Conservation (phyloP, 140 eudicot species). For the Flaveria floridana region DNA sequence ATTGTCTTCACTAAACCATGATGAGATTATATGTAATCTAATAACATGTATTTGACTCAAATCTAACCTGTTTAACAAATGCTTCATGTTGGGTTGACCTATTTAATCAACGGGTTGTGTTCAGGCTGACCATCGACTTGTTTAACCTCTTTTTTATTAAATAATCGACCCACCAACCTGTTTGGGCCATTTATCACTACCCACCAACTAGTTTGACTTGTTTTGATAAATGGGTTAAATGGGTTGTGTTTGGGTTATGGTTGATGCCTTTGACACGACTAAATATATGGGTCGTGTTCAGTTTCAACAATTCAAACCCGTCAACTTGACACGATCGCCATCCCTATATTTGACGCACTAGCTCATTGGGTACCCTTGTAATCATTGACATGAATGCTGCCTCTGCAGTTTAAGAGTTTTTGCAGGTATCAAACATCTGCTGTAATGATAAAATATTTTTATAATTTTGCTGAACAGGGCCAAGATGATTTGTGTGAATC, state of each 20-base stretch:
- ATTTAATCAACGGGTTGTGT: neutral
- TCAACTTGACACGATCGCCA: neutral
- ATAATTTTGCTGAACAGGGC: constrained; percentile 59
- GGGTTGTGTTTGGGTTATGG: neutral
- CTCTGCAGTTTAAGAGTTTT: neutral
- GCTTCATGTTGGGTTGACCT: neutral
- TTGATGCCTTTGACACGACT: neutral
- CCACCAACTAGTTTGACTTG: neutral
- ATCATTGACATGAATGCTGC: neutral
- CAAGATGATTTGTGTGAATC: constrained; percentile 95
- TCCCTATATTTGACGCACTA: neutral
- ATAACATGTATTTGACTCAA: neutral
- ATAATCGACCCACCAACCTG: neutral
- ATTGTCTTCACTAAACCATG: constrained; percentile 18
- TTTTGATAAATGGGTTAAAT: neutral
- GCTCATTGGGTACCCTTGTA: neutral
- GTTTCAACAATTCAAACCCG: neutral
- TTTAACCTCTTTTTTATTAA: neutral
- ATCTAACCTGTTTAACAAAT: neutral
- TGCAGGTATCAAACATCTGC: neutral
- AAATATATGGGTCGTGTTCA: neutral
- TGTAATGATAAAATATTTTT: neutral
- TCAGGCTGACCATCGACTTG: neutral
- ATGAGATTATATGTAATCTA: neutral
- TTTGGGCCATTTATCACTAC: neutral